These are phyloP conservation scores for Macrolepiota fuliginosa DNA, from an alignment of 768 basidiomycete genomes.

Conservation along the genomic window DNA sequence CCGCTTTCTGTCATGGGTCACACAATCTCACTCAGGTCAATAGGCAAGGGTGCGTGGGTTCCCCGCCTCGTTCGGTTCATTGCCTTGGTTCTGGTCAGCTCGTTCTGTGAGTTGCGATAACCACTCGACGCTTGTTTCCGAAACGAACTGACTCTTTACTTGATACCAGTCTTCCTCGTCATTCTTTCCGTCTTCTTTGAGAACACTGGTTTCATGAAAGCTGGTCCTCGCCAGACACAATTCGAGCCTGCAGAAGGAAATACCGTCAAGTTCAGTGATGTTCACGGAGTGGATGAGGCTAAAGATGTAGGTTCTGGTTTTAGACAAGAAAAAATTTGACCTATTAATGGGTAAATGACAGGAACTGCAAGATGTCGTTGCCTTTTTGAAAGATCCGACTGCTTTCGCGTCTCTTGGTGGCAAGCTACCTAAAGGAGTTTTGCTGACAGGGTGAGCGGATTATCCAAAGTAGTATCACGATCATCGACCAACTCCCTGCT, in stretches of 20 bases:
- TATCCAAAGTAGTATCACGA: conserved; percentile 2
- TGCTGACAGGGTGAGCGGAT: conserved; percentile 67
- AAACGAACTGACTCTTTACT: not conserved
- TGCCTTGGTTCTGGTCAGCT: conserved; percentile 48
- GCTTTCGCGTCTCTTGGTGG: conserved; percentile 90
- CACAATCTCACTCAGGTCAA: conserved; percentile 10
- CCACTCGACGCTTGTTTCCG: not conserved
- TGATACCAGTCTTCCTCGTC: conserved; percentile 67
- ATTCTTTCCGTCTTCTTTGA: conserved; percentile 88
- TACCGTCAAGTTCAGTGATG: conserved; percentile 88
- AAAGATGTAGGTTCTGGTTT: conserved; percentile 60
- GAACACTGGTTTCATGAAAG: conserved; percentile 90
- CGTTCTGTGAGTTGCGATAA: conserved; percentile 58
- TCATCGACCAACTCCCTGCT: conserved; percentile 9
- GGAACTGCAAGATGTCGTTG: conserved; percentile 94
- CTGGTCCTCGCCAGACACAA: conserved; percentile 74
- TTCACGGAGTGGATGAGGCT: conserved; percentile 97
- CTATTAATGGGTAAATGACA: conserved; percentile 26
- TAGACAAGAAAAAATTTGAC: not conserved
- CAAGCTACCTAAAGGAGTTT: conserved; percentile 89
- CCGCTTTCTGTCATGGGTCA: not conserved
- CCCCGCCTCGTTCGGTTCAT: conserved; percentile 64
- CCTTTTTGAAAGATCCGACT: conserved; percentile 92
- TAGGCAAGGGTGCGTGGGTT: conserved; percentile 70
- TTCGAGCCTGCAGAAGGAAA: conserved; percentile 83